Percentiles rank a stretch among this genome's conserved stretches.
These are phyloP conservation scores for Euphorbia celastroides DNA, from an alignment of 441 rosid genomes.

Conservation along the genomic window DNA sequence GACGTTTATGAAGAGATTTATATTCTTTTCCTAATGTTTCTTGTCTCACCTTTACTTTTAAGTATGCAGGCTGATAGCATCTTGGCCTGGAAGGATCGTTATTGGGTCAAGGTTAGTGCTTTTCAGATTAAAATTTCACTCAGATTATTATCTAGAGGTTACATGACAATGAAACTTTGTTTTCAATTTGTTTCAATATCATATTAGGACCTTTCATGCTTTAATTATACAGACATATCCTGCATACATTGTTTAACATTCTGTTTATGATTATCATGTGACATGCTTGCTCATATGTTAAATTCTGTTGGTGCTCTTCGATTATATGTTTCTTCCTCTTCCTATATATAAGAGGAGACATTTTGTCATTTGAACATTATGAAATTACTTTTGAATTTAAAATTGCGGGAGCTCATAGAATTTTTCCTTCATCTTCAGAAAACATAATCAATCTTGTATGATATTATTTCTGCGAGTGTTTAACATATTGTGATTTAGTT, in stretches of 20 bases:
- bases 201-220: background rate
- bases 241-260: background rate
- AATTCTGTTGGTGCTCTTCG: background rate
- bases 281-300: background rate
- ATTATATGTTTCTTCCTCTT: background rate
- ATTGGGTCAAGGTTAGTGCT: constrained; percentile 91
- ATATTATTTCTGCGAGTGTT: background rate
- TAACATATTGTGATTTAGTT: background rate
- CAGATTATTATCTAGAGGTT: background rate
- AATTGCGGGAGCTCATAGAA: background rate
- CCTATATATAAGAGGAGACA: background rate
- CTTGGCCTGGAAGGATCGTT: constrained; percentile 69
- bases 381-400: background rate
- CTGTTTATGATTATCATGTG: background rate
- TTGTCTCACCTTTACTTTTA: background rate
- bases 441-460: background rate
- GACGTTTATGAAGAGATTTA: background rate
- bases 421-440: background rate
- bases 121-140: background rate
- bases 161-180: background rate
- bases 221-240: background rate
- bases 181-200: background rate
- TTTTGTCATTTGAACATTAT: background rate
- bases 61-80: constrained; percentile 63
- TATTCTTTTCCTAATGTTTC: background rate